Conservation (phyloP, 495 filamentous ascomycete species). For the Aspergillus sclerotiicarbonarius region DNA sequence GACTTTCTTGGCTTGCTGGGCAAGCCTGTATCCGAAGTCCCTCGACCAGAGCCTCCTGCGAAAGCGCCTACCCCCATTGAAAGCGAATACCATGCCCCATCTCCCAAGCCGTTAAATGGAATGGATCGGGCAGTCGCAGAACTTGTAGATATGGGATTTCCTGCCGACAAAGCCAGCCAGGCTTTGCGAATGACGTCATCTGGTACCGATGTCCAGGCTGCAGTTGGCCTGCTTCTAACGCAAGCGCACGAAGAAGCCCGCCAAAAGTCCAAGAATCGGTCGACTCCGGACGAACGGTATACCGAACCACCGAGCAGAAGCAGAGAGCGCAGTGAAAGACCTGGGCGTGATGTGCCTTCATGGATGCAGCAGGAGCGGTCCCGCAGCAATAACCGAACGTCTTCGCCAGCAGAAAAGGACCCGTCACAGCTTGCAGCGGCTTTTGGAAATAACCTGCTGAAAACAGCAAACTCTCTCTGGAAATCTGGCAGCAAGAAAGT, state of each 20-base stretch:
- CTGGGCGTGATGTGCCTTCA: slow-evolving; percentile 35
- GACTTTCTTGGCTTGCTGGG: slow-evolving; percentile 86
- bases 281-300: slow-evolving; percentile 28
- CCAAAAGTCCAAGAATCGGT: slow-evolving; percentile 53
- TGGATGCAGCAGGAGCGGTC: slow-evolving; percentile 37
- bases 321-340: slow-evolving; percentile 40
- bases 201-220: slow-evolving; percentile 79
- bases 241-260: slow-evolving; percentile 76
- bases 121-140: slow-evolving; percentile 83
- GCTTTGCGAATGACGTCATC: slow-evolving; percentile 77
- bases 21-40: slow-evolving; percentile 81
- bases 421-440: slow-evolving; percentile 77
- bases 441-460: slow-evolving; percentile 79
- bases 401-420: slow-evolving; percentile 66
- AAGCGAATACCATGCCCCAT: slow-evolving; percentile 43
- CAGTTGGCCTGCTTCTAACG: slow-evolving; percentile 85
- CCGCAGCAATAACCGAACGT: slow-evolving; percentile 54
- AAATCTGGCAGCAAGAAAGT: slow-evolving; percentile 90
- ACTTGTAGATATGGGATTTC: slow-evolving; percentile 93
- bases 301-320: slow-evolving; percentile 32
- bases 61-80: slow-evolving; percentile 43
- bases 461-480: slow-evolving; percentile 93
- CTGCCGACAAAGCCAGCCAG: slow-evolving; percentile 70
- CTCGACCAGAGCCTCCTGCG: slow-evolving; percentile 36
- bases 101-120: slow-evolving; percentile 49